Conservation (phyloP, 805 yeast species). For the Isabelozyma gotoi region DNA sequence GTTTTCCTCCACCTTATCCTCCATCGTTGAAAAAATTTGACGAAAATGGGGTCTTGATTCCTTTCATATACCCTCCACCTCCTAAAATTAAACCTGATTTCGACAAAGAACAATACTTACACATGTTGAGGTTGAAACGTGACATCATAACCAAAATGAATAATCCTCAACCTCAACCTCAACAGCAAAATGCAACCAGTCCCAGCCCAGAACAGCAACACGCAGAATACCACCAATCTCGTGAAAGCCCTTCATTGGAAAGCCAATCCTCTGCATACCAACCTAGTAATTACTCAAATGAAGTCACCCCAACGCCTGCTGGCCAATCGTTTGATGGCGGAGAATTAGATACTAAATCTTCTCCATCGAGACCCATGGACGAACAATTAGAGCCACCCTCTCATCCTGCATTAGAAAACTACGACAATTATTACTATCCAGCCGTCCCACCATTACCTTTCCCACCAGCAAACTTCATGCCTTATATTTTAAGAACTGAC, state of each 20-base stretch:
- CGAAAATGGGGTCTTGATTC: conserved; percentile 36
- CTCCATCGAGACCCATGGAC: too few relatives aligned
- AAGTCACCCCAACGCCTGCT: background rate
- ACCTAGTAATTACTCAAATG: background rate
- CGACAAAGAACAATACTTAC: conserved; percentile 4
- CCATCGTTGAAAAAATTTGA: conserved; percentile 18
- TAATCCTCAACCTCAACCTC: background rate
- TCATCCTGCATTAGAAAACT: background rate
- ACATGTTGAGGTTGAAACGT: background rate
- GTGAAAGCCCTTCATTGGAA: background rate
- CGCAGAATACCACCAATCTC: too few relatives aligned
- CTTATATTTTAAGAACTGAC: conserved; percentile 40
- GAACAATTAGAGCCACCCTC: too few relatives aligned
- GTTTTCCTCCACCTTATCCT: conserved; percentile 42
- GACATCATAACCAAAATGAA: background rate
- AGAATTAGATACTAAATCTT: too few relatives aligned
- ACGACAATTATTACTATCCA: background rate
- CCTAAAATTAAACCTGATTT: conserved; percentile 26
- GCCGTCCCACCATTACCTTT: conserved; percentile 42
- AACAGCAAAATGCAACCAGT: background rate
- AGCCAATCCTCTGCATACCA: background rate
- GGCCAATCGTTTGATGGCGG: too few relatives aligned
- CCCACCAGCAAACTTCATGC: conserved; percentile 46
- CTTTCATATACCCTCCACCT: conserved; percentile 44
- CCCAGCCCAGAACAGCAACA: too few relatives aligned